Conservation (phyloP, 495 filamentous ascomycete genomes). For the Darksidea phi region DNA sequence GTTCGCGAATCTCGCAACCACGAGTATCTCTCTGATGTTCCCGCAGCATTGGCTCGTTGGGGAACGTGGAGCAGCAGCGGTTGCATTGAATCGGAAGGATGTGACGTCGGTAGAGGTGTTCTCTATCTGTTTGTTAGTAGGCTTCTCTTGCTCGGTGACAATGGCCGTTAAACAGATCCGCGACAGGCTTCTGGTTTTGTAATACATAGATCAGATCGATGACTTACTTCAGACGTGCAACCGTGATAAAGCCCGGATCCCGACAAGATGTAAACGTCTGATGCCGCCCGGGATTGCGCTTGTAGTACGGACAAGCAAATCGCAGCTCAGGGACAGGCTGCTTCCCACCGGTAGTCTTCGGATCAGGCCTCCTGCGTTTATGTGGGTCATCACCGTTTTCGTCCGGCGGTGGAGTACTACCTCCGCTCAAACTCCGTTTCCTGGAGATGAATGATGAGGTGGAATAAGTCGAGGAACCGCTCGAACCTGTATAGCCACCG, state of each 20-base stretch:
- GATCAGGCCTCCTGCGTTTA: slow-evolving; percentile 20
- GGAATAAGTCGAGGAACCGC: slow-evolving; percentile 4
- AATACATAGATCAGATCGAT: too few relatives aligned
- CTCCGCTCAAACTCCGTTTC: slow-evolving; percentile 25
- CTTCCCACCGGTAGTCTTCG: neutral
- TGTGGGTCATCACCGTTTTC: slow-evolving; percentile 21
- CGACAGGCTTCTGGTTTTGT: too few relatives aligned
- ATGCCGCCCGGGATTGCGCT: slow-evolving; percentile 26
- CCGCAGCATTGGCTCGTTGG: slow-evolving; percentile 19
- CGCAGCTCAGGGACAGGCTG: slow-evolving; percentile 4
- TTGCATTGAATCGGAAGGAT: slow-evolving; percentile 29
- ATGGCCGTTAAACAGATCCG: neutral
- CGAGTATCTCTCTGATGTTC: slow-evolving; percentile 26
- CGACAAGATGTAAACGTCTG: slow-evolving; percentile 29
- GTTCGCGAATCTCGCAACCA: slow-evolving; percentile 28
- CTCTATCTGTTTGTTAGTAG: neutral
- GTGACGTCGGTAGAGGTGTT: slow-evolving; percentile 30
- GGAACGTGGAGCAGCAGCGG: slow-evolving; percentile 24
- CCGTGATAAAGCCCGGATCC: slow-evolving; percentile 25
- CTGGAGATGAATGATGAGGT: slow-evolving; percentile 4
- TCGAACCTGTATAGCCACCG: neutral
- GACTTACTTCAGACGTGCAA: slow-evolving; percentile 23
- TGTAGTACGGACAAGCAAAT: slow-evolving; percentile 29
- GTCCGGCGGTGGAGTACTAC: slow-evolving; percentile 5
- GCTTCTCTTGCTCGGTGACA: neutral